Percentiles rank a stretch among this genome's conserved stretches.
These are phyloP conservation scores for Cyberlindnera euphorbiiphila DNA, from an alignment of 805 yeast species.

Conservation along the genomic window DNA sequence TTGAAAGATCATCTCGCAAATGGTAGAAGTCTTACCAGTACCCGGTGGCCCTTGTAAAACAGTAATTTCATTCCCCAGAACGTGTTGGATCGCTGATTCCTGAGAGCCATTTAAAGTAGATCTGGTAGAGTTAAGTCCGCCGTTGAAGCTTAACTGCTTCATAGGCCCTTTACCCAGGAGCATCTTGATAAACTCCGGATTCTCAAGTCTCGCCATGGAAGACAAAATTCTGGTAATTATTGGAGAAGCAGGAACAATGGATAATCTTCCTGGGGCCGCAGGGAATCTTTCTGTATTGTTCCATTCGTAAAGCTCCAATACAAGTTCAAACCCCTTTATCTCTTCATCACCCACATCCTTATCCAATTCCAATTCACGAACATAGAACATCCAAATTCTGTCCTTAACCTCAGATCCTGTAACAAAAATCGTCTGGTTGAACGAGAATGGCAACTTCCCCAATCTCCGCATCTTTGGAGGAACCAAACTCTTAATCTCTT, in stretches of 20 bases:
- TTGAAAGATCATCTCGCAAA: conserved; percentile 59
- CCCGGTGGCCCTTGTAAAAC: conserved; percentile 82
- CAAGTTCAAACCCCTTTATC: conserved; percentile 37
- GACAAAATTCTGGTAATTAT: conserved; percentile 60
- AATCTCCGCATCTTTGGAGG: conserved; percentile 49
- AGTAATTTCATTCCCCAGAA: conserved; percentile 35
- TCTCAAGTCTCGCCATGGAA: conserved; percentile 59
- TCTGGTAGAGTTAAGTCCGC: conserved; percentile 45
- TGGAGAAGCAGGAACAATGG: conserved; percentile 57
- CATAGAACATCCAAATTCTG: conserved; percentile 57
- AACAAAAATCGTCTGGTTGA: conserved; percentile 55
- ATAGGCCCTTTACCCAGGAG: conserved; percentile 52
- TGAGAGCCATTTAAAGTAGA: conserved; percentile 55
- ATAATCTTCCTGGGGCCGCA: conserved; percentile 34
- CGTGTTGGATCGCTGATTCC: conserved; percentile 39
- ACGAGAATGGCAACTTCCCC: conserved; percentile 55
- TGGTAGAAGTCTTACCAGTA: conserved; percentile 74
- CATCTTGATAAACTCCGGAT: conserved; percentile 49
- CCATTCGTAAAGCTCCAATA: conserved; percentile 56
- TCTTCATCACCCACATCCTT: conserved; percentile 29
- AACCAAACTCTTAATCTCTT: conserved; percentile 45
- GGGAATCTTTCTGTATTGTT: conserved; percentile 47
- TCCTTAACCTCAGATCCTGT: conserved; percentile 42
- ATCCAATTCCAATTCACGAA: conserved; percentile 40
- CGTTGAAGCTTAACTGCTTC: conserved; percentile 53